Percentiles rank a stretch among this genome's conserved stretches.
Evolutionary conservation across 2,329 filamentous ascomycete species (phyloP).

Genomic region (Diaporthe sp.): DNA sequence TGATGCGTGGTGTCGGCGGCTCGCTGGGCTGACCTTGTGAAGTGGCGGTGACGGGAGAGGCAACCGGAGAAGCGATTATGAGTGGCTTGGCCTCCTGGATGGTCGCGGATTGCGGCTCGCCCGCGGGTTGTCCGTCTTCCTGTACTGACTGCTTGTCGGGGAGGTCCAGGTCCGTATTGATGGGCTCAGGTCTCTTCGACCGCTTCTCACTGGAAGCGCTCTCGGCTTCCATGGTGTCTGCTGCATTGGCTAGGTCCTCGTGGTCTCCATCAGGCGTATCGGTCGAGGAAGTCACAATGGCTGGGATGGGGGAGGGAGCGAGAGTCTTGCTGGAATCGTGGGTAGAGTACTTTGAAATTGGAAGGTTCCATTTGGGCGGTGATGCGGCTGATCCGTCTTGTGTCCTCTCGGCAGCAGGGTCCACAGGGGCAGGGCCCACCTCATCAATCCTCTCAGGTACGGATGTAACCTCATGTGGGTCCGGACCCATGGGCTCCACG

Average conservation of each 20-base stretch:
- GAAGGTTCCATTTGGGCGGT: conserved; percentile 46
- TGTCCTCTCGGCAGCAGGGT: conserved; percentile 40
- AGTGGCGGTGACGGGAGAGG: conserved; percentile 43
- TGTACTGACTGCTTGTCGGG: conserved; percentile 55
- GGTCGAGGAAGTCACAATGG: conserved; percentile 40
- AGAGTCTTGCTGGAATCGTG: conserved; percentile 49
- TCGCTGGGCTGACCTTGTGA: conserved; percentile 46
- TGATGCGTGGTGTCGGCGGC: conserved; percentile 50
- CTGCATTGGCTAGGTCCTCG: conserved; percentile 36
- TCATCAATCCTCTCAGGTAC: conserved; percentile 41
- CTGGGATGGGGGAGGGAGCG: conserved; percentile 41
- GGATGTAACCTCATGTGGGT: conserved; percentile 41
- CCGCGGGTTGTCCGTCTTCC: conserved; percentile 88
- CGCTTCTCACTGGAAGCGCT: conserved; percentile 47
- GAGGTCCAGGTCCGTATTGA: conserved; percentile 63
- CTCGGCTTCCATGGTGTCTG: conserved; percentile 46
- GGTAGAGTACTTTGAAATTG: conserved; percentile 60
- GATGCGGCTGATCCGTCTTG: conserved; percentile 41
- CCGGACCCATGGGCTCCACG: conserved; percentile 40
- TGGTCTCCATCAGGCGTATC: conserved; percentile 42
- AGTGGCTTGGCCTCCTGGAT: conserved; percentile 87
- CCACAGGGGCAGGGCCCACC: conserved; percentile 40
- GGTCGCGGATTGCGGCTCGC: conserved; percentile 86
- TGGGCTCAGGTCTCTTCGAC: conserved; percentile 64
- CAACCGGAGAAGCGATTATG: conserved; percentile 60